Base-by-base conservation (phyloP, 1,139 yeast genomes). In the Blastobotrys indianensis region DNA sequence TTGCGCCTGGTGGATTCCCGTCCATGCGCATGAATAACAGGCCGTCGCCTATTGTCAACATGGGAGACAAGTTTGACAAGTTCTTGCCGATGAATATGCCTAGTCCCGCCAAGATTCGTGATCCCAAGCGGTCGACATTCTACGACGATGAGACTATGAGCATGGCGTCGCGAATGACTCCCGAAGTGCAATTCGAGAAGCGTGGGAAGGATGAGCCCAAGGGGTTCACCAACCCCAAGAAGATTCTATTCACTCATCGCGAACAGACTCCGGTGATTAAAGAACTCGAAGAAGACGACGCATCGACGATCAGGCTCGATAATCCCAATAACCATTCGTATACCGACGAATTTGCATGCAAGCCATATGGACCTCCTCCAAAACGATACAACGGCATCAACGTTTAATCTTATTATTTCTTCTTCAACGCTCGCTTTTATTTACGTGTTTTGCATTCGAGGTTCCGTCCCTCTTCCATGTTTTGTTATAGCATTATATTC, bases 321-420 rank as follows among this genome's bases (percentile, higher is more conserved):
- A 43, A 46, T 12, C 33, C n/a, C 16, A 39, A 41, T 12, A 32
- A 17, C 31, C 45, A 32, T 32, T 37, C 50, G n/a, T 60, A 57
- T 41, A 54, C 49, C 15, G 64, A 60, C 45, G 55, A 54, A 5
- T 55, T 50, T 42, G 49, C 63, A 13, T 58, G 60, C 48, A 60
- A 60, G 46, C 64, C 64, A 4, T 60, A 60, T 44, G 64, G 64
- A 3, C 57, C 62, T 6, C 64, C 64, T 29, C 63, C 63, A 10
- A 51, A 54, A n/a, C 43, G 63, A 31, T 60, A 60, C 46, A 50
- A 58, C 32, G 63, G 63, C 3, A 55, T 59, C 12, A 54, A 55
- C 36, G 54, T 54, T 4, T 57, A 33, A 45, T 30, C 2, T 25
- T 4, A 17, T n/a, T 31, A 5, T n/a, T 31, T 31, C 25, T 20